Conservation (phyloP, 306 rosid genomes). For the Trifolium dubium region DNA sequence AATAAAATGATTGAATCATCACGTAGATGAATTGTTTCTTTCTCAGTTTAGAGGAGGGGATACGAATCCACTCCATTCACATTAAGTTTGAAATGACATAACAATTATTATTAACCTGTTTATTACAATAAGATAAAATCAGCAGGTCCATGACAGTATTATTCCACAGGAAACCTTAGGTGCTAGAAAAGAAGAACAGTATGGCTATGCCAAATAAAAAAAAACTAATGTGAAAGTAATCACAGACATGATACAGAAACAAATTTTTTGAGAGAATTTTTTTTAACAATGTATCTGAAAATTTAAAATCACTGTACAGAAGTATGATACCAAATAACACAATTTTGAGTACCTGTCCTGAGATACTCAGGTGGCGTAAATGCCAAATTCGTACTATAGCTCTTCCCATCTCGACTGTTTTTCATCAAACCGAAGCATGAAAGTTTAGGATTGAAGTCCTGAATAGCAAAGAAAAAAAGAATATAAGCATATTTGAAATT, state of each 20-base stretch:
- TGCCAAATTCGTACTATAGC: conserved; percentile 94
- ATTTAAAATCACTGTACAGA: conserved; percentile 1
- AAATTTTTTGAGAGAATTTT: conserved; percentile 1
- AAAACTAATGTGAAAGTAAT: neutral
- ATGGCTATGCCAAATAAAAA: neutral
- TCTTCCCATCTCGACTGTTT: conserved; percentile 97
- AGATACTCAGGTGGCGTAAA: conserved; percentile 96
- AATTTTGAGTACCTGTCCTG: conserved; percentile 67
- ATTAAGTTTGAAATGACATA: conserved; percentile 7
- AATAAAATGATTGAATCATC: conserved; percentile 20
- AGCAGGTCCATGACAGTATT: conserved; percentile 9
- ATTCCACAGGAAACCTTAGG: conserved; percentile 7
- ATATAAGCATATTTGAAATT: conserved; percentile 5
- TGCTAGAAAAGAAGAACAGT: neutral
- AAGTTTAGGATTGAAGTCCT: conserved; percentile 94
- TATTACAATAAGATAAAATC: conserved; percentile 5
- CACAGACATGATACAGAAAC: conserved; percentile 15
- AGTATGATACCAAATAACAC: conserved; percentile 17
- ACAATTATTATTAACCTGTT: conserved; percentile 21
- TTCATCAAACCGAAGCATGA: conserved; percentile 98
- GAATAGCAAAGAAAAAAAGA: conserved; percentile 39
- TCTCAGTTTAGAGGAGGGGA: neutral
- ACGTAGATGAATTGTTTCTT: neutral
- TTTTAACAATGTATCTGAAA: neutral
- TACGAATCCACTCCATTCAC: neutral